Evolutionary conservation across 2,329 filamentous ascomycete genomes (phyloP), one percentile per base, ranked within the genome.

Genomic region (Coniochaeta sp.): DNA sequence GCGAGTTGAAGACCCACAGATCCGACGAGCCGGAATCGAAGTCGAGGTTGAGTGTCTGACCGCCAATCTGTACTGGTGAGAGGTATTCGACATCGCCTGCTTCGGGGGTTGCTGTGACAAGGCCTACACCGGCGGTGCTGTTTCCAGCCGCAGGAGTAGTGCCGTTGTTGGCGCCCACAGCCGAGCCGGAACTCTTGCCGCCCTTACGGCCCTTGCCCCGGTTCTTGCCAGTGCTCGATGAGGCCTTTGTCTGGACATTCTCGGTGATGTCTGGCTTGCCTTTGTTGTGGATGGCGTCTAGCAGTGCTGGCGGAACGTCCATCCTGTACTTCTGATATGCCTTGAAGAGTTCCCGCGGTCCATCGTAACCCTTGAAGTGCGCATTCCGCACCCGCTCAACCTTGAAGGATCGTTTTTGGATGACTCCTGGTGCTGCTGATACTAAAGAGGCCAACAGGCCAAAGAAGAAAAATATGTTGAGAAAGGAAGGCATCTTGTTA

Each of bases 1-100:
- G 70, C 17, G 82, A 85, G 74, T 82, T 89, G 76, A 91, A 89
- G 24, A 89, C 82, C 88, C 88, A 91, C 76, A 90, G 79, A 72
- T 91, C 89, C 14, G 88, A 83, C 1, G 88, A 90, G 60, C 89
- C 89, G n/a, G 87, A 88, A 72, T 91, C 89, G 69, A 91, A 89
- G 70, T 90, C 84, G 70, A 91, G 74, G 68, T 86, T 84, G 61
- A 91, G 67, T 5, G 79, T 81, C 73, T 91, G 88, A 6, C 85
- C 86, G 62, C 89, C 89, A 64, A 91, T 82, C n/a, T 70, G 80
- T 58, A 91, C 85, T 0, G 87, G 86, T 0, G 86, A 82, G 14
- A 93, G 79, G 67, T 90, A 93, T 62, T 90, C 85, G 56, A 83
- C 78, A 67, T 89, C 89, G 65, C 86, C 84, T 52, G 81, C 74